These are phyloP conservation scores for Lasiodiplodia sp. DNA, from an alignment of 2,329 filamentous ascomycete species.

Conservation along the genomic window DNA sequence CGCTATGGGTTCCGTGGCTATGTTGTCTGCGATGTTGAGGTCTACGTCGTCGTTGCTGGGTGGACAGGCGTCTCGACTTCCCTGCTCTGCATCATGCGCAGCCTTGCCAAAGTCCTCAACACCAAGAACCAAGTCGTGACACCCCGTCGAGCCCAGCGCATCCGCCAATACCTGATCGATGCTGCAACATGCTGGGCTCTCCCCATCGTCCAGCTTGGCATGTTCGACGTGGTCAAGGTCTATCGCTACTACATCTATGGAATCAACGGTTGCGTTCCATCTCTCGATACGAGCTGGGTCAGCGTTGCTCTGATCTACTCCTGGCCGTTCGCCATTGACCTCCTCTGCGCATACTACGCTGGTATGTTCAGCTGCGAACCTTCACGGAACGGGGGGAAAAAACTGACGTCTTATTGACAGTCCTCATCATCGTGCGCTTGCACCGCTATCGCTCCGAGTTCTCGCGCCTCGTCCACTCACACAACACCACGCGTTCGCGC, in stretches of 20 bases:
- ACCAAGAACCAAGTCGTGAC: slow-evolving; percentile 62
- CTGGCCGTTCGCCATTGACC: slow-evolving; percentile 63
- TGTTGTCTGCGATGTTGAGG: slow-evolving; percentile 70
- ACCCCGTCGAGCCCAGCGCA: slow-evolving; percentile 57
- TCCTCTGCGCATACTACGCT: slow-evolving; percentile 64
- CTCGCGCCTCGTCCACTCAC: slow-evolving; percentile 60
- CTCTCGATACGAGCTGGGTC: slow-evolving; percentile 64
- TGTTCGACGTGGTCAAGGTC: slow-evolving; percentile 67
- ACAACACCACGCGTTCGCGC: slow-evolving; percentile 63
- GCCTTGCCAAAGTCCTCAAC: slow-evolving; percentile 67
- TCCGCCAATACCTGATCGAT: slow-evolving; percentile 58
- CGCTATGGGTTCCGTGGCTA: slow-evolving; percentile 64
- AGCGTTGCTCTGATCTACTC: slow-evolving; percentile 61
- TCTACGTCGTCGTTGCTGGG: slow-evolving; percentile 63
- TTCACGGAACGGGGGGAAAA: not conserved
- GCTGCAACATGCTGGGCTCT: slow-evolving; percentile 62
- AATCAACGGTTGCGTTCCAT: slow-evolving; percentile 65
- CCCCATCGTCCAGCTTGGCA: slow-evolving; percentile 62
- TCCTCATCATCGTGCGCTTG: slow-evolving; percentile 66
- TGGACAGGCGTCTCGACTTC: slow-evolving; percentile 61
- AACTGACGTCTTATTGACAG: slow-evolving; percentile 45
- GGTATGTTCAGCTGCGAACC: slow-evolving; percentile 50
- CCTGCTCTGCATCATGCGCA: slow-evolving; percentile 65
- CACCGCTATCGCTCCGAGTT: slow-evolving; percentile 67
- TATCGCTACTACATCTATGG: slow-evolving; percentile 65